Percentiles rank a stretch among this genome's conserved stretches.
Conservation (phyloP, 2,329 filamentous ascomycete genomes). For the Cercospora sesami region DNA sequence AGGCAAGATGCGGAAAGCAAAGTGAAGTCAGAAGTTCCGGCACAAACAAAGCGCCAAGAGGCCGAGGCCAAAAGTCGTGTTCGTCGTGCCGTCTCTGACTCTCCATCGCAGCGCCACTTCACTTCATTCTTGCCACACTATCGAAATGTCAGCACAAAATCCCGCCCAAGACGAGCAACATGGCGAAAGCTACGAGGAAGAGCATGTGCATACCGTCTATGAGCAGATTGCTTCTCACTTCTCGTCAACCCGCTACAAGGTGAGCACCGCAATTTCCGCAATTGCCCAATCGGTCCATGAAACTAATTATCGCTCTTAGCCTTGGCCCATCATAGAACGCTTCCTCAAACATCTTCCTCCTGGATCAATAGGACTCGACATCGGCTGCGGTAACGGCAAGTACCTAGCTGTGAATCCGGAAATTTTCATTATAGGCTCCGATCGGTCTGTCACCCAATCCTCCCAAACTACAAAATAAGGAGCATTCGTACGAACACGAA, state of each 20-base stretch:
- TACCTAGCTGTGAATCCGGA: conserved; percentile 77
- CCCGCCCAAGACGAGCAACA: not conserved
- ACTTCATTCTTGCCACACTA: not conserved
- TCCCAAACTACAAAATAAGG: not conserved
- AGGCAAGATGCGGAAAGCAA: no score
- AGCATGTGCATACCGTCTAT: conserved; percentile 90
- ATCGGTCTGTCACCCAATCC: conserved; percentile 62
- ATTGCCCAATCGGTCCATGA: not conserved
- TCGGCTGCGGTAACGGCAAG: conserved; percentile 97
- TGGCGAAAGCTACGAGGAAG: conserved; percentile 70
- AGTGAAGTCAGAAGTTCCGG: not conserved
- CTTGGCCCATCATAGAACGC: conserved; percentile 85
- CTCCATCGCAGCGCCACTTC: not conserved
- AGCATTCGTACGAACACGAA: no score
- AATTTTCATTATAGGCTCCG: conserved; percentile 79
- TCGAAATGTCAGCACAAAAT: not conserved
- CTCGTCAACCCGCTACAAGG: conserved; percentile 73
- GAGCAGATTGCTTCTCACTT: conserved; percentile 83
- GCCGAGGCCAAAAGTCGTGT: not conserved
- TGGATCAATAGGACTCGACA: conserved; percentile 80
- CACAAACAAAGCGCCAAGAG: not conserved
- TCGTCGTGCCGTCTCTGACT: not conserved
- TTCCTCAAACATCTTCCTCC: conserved; percentile 68
- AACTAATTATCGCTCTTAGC: conserved; percentile 53
- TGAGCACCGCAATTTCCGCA: conserved; percentile 32